phyloP scores from a whole-genome alignment of 805 yeast species.

The Yarrowia keelungensis region DNA sequence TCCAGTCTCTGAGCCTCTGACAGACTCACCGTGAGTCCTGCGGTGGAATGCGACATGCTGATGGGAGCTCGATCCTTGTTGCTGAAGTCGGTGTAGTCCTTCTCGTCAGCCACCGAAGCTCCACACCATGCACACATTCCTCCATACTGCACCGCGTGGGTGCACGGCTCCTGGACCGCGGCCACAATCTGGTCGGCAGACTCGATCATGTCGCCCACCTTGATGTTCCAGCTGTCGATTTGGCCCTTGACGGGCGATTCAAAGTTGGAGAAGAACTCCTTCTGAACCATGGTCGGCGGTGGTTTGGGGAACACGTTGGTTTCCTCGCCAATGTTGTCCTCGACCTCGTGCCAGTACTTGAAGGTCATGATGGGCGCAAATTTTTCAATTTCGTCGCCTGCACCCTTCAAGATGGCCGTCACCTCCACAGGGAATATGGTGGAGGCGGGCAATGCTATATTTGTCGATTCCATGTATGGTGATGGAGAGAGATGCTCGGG shows the following conservation, averaged over 20 bases:
- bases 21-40: slow-evolving; percentile 80
- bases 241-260: slow-evolving; percentile 86
- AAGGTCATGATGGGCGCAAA: slow-evolving; percentile 65
- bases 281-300: slow-evolving; percentile 44
- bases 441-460: slow-evolving; percentile 63
- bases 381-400: slow-evolving; percentile 58
- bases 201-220: slow-evolving; percentile 65
- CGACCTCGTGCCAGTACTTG: slow-evolving; percentile 66
- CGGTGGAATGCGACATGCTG: slow-evolving; percentile 86
- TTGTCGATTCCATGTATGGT: slow-evolving; percentile 49
- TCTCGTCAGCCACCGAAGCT: slow-evolving; percentile 63
- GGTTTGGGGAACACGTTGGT: slow-evolving; percentile 45
- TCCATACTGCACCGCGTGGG: slow-evolving; percentile 91
- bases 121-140: slow-evolving; percentile 96
- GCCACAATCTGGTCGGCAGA: slow-evolving; percentile 58
- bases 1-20: slow-evolving; percentile 89
- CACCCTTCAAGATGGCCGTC: slow-evolving; percentile 56
- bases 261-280: slow-evolving; percentile 57
- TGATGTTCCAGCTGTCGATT: slow-evolving; percentile 59
- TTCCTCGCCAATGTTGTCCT: slow-evolving; percentile 50
- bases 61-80: slow-evolving; percentile 80
- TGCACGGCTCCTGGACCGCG: slow-evolving; percentile 77
- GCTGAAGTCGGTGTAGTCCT: slow-evolving; percentile 75
- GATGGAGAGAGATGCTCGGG: neutral
- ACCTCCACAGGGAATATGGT: slow-evolving; percentile 74